Evolutionary conservation across 2,329 filamentous ascomycete species (phyloP), one percentile per base, ranked within the genome.

Genomic region (Colletotrichum zoysiae): DNA sequence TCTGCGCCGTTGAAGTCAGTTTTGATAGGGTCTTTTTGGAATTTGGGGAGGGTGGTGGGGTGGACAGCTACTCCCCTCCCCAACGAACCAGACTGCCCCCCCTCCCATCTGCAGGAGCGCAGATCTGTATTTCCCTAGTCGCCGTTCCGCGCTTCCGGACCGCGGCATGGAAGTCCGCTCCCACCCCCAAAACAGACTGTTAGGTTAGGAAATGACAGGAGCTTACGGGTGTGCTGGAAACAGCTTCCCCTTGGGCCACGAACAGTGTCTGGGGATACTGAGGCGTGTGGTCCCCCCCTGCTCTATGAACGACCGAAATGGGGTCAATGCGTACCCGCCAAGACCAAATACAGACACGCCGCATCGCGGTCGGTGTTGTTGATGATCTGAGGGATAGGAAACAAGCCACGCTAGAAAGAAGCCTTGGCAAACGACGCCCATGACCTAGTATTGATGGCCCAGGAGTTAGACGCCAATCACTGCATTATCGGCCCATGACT

Each of bases 111-210:
- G 58, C 58, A 61, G n/a, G 30, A 46, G 14, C 30, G 58, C 42
- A 48, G 58, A 50, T 61, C 58, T 48, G 42, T 23, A 61, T 61
- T 61, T 61, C 58, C 58, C 48, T 16, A 35, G n/a, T 61, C 58
- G 42, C 58, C 42, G 18, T 35, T 30, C 20, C 30, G 30, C 26
- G 18, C 30, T 48, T 30, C 23, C 26, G 40, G 33, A 18, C 14
- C 16, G 42, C 26, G 18, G 26, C 4, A 33, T 50, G 20, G 8
- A 18, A 61, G 16, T 51, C 48, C n/a, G 6, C 23, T 11, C 46
- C 46, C 7, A 2, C n/a, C 44, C 20, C 46, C 12, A 16, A 51
- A 18, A 18, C 14, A 51, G 50, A 14, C 50, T 16, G 2, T 30
- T 5, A 23, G 23, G 2, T 1, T 18, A 23, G 23, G 2, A 51